A percentile compares a stretch with the other conserved stretches of the same genome.
Evolutionary conservation across 2,329 filamentous ascomycete species (phyloP).

Genomic region (Fusarium sp.): DNA sequence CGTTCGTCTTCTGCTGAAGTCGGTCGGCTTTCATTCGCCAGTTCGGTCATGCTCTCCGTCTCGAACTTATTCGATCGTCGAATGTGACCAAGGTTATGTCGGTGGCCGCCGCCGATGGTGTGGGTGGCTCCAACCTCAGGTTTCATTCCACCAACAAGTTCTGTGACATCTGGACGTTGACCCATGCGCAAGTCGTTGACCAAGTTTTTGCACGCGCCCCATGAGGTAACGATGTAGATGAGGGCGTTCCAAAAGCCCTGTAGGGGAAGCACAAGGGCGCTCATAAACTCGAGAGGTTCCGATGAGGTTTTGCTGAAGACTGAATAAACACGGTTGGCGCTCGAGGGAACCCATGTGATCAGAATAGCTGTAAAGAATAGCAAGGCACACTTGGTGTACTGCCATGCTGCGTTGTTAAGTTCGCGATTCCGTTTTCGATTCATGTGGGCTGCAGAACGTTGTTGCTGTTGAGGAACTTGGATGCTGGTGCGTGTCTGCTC

Average conservation of each 20-base stretch:
- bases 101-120: conserved; percentile 22
- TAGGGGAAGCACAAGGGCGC: conserved; percentile 80
- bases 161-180: conserved; percentile 50
- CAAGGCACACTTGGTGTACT: conserved; percentile 76
- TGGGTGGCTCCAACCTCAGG: conserved; percentile 20
- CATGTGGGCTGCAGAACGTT: conserved; percentile 44
- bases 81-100: conserved; percentile 49
- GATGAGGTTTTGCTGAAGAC: conserved; percentile 67
- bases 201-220: conserved; percentile 69
- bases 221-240: conserved; percentile 80
- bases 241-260: conserved; percentile 88
- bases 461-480: conserved; percentile 29
- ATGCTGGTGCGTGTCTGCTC: conserved; percentile 26
- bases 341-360: conserved; percentile 82
- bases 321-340: conserved; percentile 80
- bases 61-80: conserved; percentile 56
- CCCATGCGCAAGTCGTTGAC: conserved; percentile 53
- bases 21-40: conserved; percentile 56
- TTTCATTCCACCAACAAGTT: conserved; percentile 50
- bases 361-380: conserved; percentile 79
- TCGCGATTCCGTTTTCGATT: conserved; percentile 60
- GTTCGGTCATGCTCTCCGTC: conserved; percentile 65
- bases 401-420: conserved; percentile 73
- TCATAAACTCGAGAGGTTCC: conserved; percentile 74
- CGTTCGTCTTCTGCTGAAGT: conserved; percentile 53